Evolutionary conservation across 169 alveolate species (phyloP), one percentile per base, ranked within the genome.

Genomic region (Eimeria falciformis): DNA sequence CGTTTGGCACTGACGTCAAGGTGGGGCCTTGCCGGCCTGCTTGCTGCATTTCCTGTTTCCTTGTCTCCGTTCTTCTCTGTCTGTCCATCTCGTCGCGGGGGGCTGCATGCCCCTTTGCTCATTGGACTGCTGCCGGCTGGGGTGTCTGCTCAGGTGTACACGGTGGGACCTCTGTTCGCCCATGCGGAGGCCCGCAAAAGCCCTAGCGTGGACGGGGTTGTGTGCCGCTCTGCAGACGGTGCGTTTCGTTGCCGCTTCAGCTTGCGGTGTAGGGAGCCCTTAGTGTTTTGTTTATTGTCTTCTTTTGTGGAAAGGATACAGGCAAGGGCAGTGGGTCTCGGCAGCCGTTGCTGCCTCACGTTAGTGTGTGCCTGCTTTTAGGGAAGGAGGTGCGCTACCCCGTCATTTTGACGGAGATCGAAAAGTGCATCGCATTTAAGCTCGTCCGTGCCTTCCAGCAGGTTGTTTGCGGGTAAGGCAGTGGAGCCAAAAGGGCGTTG

Each of bases 161-260:
- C 99, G 0, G 99, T 99, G 25, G 99, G 99, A 2, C 97, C 97
- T 27, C 97, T 98, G 95, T 98, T 97, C 94, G 99, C 99, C 12
- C 99, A 99, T 94, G 99, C 99, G 0, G 99, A 99, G 94, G 99
- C 99, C 6, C 95, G 99, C 75, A 99, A 98, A 92, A 96, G 99
- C 85, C 99, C 99, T 33, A 93, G 98, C 27, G 94, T 98, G 58
- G 99, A 98, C 94, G 99, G 99, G 21, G 94, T 87, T 45, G 97
- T 95, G 3, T 66, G 94, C 21, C 94, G 96, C 73, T 66, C 94
- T 9, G 94, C 94, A 78, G 73, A 86, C 69, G 93, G 90, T 40
- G 68, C 6, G 68, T 3, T n/a, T n/a, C n/a, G n/a, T n/a, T n/a
- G n/a, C n/a, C n/a, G n/a, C n/a, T n/a, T n/a, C n/a, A n/a, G n/a